phyloP scores from a whole-genome alignment of 23 red algal genomes.

The Cyanidioschyzon merolae region DNA sequence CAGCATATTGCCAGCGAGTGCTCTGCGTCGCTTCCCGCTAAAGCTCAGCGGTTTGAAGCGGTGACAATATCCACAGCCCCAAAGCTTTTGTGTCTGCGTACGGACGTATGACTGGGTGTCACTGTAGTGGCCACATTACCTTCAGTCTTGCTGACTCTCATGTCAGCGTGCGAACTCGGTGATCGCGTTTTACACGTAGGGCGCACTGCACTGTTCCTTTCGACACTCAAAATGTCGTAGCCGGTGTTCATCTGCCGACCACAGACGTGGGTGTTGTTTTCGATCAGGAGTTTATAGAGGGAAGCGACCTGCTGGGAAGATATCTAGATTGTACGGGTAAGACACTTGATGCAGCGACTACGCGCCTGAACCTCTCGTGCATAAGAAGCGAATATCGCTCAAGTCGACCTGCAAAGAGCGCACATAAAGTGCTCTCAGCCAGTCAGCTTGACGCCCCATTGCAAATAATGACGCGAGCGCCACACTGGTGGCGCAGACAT shows the following conservation, averaged over 20 bases:
- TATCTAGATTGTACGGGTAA: constrained; percentile 16
- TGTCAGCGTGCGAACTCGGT: not conserved
- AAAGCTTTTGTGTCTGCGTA: not conserved
- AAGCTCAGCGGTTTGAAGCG: no score
- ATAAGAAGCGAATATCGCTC: not conserved
- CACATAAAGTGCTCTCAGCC: not conserved
- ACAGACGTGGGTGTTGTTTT: constrained; percentile 20
- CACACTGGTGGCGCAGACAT: not conserved
- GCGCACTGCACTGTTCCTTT: constrained; percentile 22
- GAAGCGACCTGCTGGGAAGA: constrained; percentile 19
- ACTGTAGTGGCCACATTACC: not conserved
- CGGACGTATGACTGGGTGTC: not conserved
- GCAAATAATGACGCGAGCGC: not conserved
- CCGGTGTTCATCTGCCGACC: constrained; percentile 19
- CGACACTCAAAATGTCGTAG: constrained; percentile 1
- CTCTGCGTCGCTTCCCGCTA: no score
- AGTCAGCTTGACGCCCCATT: not conserved
- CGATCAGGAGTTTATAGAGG: constrained; percentile 24
- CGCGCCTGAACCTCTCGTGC: not conserved
- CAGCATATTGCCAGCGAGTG: no score
- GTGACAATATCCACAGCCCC: no score
- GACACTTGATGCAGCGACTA: not conserved
- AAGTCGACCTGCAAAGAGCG: not conserved
- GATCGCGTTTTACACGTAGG: constrained; percentile 21
- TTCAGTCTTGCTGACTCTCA: not conserved